Evolutionary conservation across 139 green algal genomes (phyloP), one percentile per base, ranked within the genome.

Genomic region (Chlorella vulgaris): DNA sequence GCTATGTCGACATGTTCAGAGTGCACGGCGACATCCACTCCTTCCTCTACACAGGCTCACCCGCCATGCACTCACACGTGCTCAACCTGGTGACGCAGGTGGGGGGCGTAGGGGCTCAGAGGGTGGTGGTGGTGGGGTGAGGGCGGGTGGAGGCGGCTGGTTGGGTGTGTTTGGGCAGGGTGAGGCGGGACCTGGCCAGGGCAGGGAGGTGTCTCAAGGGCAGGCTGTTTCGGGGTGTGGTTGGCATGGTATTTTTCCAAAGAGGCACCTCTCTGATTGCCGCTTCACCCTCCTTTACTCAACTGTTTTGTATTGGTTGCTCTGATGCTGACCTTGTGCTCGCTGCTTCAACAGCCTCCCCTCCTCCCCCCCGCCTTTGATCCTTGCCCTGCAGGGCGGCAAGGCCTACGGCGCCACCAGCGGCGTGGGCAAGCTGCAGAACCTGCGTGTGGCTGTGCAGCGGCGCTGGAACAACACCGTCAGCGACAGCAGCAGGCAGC

Each of bases 1-100:
- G 82, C 89, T 83, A 88, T 47, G 83, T 88, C 15, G 86, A 86
- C 53, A 88, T 89, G 53, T 92, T 89, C 65, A 81, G 82, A 47
- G 87, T 85, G 63, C 60, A 97, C 61, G 96, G 96, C 15, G 96
- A 99, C 91, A 88, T 98, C 78, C 93, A 97, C 78, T 95, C 95
- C 13, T 94, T 90, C 83, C 88, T 99, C 55, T 99, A 99, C 89
- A 99, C 96, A 29, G 89, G 83, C 60, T 88, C 82, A 2, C 89
- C 92, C 33, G 94, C 94, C 33, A 96, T 97, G 92, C 94, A 98
- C 86, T 91, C 81, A 38, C 92, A 95, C 75, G 91, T 94, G 60
- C 91, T 97, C 24, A 60, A 60, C 81, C 89, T 95, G n/a, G 86
- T 97, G n/a, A 92, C 96, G 79, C 88, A 93, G 81, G 78, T 79